Evolutionary conservation across 2,329 filamentous ascomycete genomes (phyloP).

Genomic region (Geoglossum cookeanum): DNA sequence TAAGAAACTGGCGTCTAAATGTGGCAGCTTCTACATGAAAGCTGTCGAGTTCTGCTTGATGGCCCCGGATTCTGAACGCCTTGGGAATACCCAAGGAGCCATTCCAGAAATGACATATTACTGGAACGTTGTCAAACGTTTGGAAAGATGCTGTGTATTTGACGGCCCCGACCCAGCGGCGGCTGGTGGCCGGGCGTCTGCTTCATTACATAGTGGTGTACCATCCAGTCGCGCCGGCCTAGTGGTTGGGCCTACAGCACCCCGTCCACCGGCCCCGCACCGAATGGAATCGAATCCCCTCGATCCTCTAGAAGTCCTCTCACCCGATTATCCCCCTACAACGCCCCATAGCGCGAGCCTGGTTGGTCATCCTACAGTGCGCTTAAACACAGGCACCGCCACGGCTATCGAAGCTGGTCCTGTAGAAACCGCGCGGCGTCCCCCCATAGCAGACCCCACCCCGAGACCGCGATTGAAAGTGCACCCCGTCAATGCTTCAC

Average conservation of each 20-base stretch:
- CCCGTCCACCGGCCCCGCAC: not conserved
- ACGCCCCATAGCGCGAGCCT: not conserved
- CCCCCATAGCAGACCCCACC: not conserved
- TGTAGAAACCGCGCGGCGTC: not conserved
- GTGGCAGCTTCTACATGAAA: conserved; percentile 56
- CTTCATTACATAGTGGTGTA: conserved; percentile 28
- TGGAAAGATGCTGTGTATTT: conserved; percentile 40
- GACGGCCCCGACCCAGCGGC: conserved; percentile 24
- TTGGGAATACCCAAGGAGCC: not conserved
- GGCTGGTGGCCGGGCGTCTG: conserved; percentile 37
- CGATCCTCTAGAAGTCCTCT: not conserved
- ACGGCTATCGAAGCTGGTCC: not conserved
- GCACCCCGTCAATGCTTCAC: conserved; percentile 32
- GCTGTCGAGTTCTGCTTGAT: conserved; percentile 53
- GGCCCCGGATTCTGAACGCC: conserved; percentile 43
- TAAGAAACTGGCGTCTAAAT: conserved; percentile 44
- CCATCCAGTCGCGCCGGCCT: conserved; percentile 5
- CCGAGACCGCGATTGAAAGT: conserved; percentile 16
- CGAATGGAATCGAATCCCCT: not conserved
- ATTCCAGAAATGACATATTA: conserved; percentile 5
- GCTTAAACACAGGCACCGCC: not conserved
- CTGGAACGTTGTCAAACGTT: conserved; percentile 10
- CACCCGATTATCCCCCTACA: not conserved
- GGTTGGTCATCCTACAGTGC: not conserved
- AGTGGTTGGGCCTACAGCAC: not conserved